Base-by-base conservation (phyloP, 2,329 filamentous ascomycete species). In the Fusarium succisae region DNA sequence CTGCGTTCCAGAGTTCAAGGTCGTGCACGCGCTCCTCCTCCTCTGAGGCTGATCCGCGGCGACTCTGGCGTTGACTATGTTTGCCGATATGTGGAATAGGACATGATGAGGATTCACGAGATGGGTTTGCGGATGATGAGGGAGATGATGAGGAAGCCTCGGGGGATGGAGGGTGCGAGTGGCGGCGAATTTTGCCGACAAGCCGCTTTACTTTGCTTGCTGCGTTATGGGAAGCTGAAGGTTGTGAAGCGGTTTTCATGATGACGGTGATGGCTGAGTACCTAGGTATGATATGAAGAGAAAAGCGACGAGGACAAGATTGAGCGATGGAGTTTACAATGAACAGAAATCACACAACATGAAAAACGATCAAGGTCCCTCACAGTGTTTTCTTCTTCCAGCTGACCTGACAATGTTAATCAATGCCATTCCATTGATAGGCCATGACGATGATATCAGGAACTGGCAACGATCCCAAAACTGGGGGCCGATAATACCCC, bases 1-100 rank as follows among this genome's bases (percentile, higher is more conserved):
- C 82, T 22, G 78, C 61, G 53, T 80, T 82, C 82, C 82, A 83
- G 20, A 83, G 73, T 28, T 77, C 75, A 43, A 81, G 68, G 26
- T 76, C 72, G 26, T 78, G 79, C 8, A 72, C 47, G 22, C 60
- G 62, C 20, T 77, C 74, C 10, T 77, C 70, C 18, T 59, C 63
- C 14, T 73, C 65, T 6, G 69, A 41, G 12, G 61, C 64, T 12
- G 71, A 73, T 6, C 63, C 64, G 18, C 63, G 63, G 39, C 74
- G 60, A 26, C 65, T 65, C 13, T 56, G 61, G 30, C 62, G 70
- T 32, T 73, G 62, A 41, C 63, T 66, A 9, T 76, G 69, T 30
- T 48, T 67, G 43, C 65, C 56, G n/a, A 73, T 58, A 26, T 70
- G 70, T 32, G 62, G 67, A 18, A 72, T 39, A 12, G 57, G 51